These are phyloP conservation scores for Nemania abortiva DNA, from an alignment of 2,329 filamentous ascomycete genomes.

Conservation along the genomic window DNA sequence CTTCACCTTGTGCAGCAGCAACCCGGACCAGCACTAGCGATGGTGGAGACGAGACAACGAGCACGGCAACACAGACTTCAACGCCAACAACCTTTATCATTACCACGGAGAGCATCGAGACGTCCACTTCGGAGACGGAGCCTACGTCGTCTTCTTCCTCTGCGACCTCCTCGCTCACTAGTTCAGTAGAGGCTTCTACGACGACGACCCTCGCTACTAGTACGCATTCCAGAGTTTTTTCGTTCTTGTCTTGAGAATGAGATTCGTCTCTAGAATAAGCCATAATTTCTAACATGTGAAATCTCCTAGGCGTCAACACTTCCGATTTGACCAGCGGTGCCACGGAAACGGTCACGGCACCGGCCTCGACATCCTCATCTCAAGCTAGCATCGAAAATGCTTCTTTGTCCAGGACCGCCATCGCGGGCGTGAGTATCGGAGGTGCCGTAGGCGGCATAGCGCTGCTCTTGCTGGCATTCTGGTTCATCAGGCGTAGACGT, in stretches of 20 bases:
- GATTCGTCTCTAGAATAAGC: not conserved
- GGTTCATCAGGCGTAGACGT: conserved; percentile 45
- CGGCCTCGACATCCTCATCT: conserved; percentile 14
- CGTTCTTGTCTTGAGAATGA: not conserved
- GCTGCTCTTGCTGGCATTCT: conserved; percentile 38
- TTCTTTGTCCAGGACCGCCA: conserved; percentile 27
- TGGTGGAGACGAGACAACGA: conserved; percentile 1
- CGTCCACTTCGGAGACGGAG: not conserved
- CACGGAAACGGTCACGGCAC: conserved; percentile 11
- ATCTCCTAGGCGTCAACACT: conserved; percentile 13
- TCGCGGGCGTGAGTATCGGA: conserved; percentile 43
- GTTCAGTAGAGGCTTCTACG: conserved; percentile 15
- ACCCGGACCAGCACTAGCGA: not conserved
- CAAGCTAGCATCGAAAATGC: not conserved
- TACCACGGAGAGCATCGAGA: not conserved
- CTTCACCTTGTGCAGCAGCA: conserved; percentile 25
- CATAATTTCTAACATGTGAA: not conserved
- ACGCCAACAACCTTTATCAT: not conserved
- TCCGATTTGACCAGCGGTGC: not conserved
- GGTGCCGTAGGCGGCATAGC: conserved; percentile 35
- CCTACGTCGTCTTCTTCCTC: conserved; percentile 9
- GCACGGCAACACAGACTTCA: not conserved
- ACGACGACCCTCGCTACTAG: conserved; percentile 25
- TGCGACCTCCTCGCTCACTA: not conserved
- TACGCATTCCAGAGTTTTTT: conserved; percentile 1